Conservation (phyloP, 2,329 filamentous ascomycete genomes). For the Fonsecaea pedrosoi region DNA sequence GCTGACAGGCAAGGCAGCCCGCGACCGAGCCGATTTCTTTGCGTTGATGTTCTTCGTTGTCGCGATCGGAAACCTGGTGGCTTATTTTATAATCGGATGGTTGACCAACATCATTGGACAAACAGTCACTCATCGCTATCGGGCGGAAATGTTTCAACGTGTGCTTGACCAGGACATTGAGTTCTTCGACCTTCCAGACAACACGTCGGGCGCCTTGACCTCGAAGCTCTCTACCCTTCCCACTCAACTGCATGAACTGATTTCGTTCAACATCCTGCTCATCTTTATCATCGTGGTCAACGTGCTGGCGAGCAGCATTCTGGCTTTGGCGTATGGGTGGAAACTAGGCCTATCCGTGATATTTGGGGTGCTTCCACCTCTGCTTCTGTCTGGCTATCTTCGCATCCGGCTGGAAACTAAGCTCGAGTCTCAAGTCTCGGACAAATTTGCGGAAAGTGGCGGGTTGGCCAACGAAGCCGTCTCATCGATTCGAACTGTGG, state of each 20-base stretch:
- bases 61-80: slow-evolving; percentile 48
- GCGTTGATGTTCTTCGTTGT: slow-evolving; percentile 57
- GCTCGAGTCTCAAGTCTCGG: slow-evolving; percentile 55
- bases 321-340: slow-evolving; percentile 58
- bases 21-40: slow-evolving; percentile 51
- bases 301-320: slow-evolving; percentile 53
- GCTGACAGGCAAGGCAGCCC: slow-evolving; percentile 33
- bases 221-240: slow-evolving; percentile 41
- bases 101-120: slow-evolving; percentile 43
- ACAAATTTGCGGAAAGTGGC: slow-evolving; percentile 57
- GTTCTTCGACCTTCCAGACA: slow-evolving; percentile 45
- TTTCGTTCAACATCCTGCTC: slow-evolving; percentile 58
- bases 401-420: slow-evolving; percentile 59
- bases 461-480: slow-evolving; percentile 60
- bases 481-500: slow-evolving; percentile 58
- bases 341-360: slow-evolving; percentile 56
- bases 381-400: slow-evolving; percentile 56
- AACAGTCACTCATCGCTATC: slow-evolving; percentile 36
- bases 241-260: slow-evolving; percentile 55
- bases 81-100: slow-evolving; percentile 50
- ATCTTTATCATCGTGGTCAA: slow-evolving; percentile 58
- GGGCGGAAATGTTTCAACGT: slow-evolving; percentile 38
- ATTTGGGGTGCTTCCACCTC: slow-evolving; percentile 55
- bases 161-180: slow-evolving; percentile 43
- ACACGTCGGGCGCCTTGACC: slow-evolving; percentile 44